Percentiles rank a stretch among this genome's conserved stretches.
These are phyloP conservation scores for Euptelea pleiosperma DNA, from an alignment of 164 flowering plant species.

Conservation along the genomic window DNA sequence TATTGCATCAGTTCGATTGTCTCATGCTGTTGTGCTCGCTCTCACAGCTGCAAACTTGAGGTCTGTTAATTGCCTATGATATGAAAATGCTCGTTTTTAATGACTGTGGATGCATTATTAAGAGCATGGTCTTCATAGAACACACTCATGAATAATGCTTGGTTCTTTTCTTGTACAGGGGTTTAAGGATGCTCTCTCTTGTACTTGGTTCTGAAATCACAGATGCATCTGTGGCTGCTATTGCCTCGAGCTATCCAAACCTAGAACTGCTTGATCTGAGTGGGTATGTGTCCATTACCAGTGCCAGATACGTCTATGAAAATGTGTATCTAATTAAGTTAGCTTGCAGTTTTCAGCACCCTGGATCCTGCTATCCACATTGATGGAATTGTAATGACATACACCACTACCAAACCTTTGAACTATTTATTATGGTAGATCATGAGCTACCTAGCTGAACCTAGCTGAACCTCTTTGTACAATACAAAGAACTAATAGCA, in stretches of 20 bases:
- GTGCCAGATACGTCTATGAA: no score
- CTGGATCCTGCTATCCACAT: no score
- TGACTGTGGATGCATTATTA: no score
- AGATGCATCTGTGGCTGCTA: conserved; percentile 93
- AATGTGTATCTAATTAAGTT: no score
- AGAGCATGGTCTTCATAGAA: no score
- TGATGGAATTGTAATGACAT: no score
- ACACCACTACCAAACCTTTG: background rate
- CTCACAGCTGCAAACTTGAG: conserved; percentile 75
- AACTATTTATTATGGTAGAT: conserved; percentile 1
- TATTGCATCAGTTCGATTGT: conserved; percentile 65
- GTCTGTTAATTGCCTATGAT: conserved; percentile 34
- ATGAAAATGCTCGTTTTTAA: no score
- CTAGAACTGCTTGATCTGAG: conserved; percentile 83
- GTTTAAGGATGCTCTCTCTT: conserved; percentile 80
- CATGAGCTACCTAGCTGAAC: no score
- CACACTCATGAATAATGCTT: no score
- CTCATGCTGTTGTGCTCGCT: conserved; percentile 73
- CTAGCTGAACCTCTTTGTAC: no score
- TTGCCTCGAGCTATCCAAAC: conserved; percentile 63
- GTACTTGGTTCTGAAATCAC: conserved; percentile 82
- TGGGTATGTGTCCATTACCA: no score
- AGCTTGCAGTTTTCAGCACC: background rate
- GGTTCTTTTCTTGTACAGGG: conserved; percentile 35
- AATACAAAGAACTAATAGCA: no score